Percentiles rank a stretch among this genome's conserved stretches.
Evolutionary conservation across 495 filamentous ascomycete species (phyloP).

Genomic region (Thermothielavioides terrestris): DNA sequence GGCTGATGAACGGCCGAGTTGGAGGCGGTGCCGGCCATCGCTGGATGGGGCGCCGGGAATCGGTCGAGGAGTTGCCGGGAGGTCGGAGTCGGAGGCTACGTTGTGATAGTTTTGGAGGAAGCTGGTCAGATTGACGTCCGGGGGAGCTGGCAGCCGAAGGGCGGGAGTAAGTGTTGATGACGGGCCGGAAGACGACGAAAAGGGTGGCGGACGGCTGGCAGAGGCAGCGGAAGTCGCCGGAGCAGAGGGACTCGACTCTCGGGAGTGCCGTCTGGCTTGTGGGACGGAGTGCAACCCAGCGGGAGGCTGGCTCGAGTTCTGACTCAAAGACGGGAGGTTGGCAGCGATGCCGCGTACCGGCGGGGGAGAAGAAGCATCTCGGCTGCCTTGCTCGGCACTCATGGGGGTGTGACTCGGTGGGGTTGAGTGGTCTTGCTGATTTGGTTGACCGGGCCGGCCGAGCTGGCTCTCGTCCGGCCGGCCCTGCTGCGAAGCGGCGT

Average conservation of each 20-base stretch:
- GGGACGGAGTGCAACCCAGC: not conserved
- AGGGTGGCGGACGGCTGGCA: not conserved
- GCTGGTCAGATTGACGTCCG: too few species aligned
- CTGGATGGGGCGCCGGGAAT: not conserved
- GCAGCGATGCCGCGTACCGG: not conserved
- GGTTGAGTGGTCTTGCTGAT: not conserved
- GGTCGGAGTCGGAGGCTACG: not conserved
- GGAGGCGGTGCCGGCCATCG: not conserved
- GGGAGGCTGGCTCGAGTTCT: not conserved
- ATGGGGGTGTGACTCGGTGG: not conserved
- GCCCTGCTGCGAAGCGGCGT: not conserved
- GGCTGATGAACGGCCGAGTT: not conserved
- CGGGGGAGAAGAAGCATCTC: not conserved
- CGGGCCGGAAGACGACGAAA: not conserved
- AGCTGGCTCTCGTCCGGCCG: not conserved
- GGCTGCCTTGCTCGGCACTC: not conserved
- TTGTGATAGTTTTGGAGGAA: not conserved
- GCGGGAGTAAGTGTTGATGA: not conserved
- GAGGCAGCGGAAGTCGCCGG: not conserved
- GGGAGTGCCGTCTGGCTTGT: constrained; percentile 8
- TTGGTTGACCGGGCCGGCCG: constrained; percentile 1
- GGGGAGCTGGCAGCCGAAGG: not conserved
- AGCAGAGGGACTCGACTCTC: constrained; percentile 11
- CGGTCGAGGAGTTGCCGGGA: not conserved
- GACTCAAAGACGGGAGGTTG: not conserved